Evolutionary conservation across 2,329 filamentous ascomycete genomes (phyloP).

Genomic region (Penicillium frequentans): DNA sequence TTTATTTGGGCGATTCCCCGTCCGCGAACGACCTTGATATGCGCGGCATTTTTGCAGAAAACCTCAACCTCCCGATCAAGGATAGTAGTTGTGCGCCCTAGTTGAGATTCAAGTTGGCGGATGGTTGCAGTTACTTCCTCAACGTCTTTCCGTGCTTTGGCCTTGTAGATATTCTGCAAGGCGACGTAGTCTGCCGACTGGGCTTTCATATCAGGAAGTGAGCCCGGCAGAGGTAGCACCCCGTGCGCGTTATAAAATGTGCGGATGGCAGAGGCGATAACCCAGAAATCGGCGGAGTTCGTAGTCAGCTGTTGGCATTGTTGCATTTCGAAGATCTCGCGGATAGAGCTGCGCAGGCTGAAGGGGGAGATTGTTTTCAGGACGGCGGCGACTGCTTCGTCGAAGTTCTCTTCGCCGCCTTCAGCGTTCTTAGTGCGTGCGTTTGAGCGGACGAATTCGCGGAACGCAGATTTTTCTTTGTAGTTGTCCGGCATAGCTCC

Average conservation of each 20-base stretch:
- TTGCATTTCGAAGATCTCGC: constrained; percentile 74
- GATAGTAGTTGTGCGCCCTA: constrained; percentile 53
- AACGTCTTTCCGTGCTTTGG: constrained; percentile 76
- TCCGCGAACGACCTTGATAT: constrained; percentile 82
- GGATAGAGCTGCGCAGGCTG: constrained; percentile 66
- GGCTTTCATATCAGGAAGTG: constrained; percentile 96
- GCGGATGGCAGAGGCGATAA: constrained; percentile 77
- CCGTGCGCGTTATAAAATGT: constrained; percentile 72
- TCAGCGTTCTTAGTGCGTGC: constrained; percentile 73
- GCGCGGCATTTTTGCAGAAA: constrained; percentile 94
- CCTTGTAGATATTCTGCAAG: constrained; percentile 90
- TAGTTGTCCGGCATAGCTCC: constrained; percentile 71
- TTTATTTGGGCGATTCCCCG: constrained; percentile 53
- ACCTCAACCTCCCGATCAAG: constrained; percentile 75
- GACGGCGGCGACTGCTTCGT: constrained; percentile 84
- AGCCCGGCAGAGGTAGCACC: constrained; percentile 78
- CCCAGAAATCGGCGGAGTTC: constrained; percentile 73
- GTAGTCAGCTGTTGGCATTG: constrained; percentile 52
- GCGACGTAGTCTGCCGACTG: constrained; percentile 85
- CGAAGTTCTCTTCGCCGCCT: constrained; percentile 94
- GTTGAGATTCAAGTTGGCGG: constrained; percentile 53
- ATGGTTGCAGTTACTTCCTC: constrained; percentile 70
- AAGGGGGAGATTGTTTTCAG: constrained; percentile 78
- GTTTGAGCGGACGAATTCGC: constrained; percentile 65
- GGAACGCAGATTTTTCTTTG: constrained; percentile 82